A percentile compares a stretch with the other conserved stretches of the same genome.
Conservation (phyloP, 2,329 filamentous ascomycete species). For the Arthrocladium fulminans region DNA sequence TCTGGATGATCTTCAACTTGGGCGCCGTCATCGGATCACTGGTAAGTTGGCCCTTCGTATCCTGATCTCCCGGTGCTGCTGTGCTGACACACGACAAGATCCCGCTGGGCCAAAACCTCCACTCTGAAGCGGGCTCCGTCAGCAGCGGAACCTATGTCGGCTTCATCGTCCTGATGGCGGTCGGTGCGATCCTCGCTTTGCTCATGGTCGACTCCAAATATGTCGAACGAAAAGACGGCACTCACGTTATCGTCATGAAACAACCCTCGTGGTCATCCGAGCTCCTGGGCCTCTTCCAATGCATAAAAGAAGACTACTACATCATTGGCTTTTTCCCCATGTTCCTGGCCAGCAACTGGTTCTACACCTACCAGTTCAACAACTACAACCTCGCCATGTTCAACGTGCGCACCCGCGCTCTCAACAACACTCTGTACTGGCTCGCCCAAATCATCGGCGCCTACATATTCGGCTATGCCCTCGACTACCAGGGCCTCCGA, state of each 20-base stretch:
- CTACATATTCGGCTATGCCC: slow-evolving; percentile 58
- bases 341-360: slow-evolving; percentile 62
- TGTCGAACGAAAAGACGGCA: slow-evolving; percentile 61
- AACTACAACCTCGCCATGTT: slow-evolving; percentile 53
- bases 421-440: slow-evolving; percentile 74
- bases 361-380: slow-evolving; percentile 62
- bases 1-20: slow-evolving; percentile 93
- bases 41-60: slow-evolving; percentile 35
- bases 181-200: slow-evolving; percentile 55
- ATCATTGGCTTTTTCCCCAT: slow-evolving; percentile 61
- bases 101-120: too few species aligned
- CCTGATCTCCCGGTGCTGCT: too few species aligned
- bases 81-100: too few species aligned
- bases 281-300: slow-evolving; percentile 60
- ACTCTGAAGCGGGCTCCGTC: too few species aligned
- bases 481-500: slow-evolving; percentile 49
- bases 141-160: slow-evolving; percentile 62
- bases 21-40: slow-evolving; percentile 77
- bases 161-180: slow-evolving; percentile 62
- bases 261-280: slow-evolving; percentile 68
- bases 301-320: slow-evolving; percentile 54
- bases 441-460: slow-evolving; percentile 68
- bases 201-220: slow-evolving; percentile 56
- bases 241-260: slow-evolving; percentile 66
- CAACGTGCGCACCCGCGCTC: slow-evolving; percentile 60